Evolutionary conservation across 345 rosid species (phyloP), one percentile per base, ranked within the genome.

Genomic region (Iberis pinnata): DNA sequence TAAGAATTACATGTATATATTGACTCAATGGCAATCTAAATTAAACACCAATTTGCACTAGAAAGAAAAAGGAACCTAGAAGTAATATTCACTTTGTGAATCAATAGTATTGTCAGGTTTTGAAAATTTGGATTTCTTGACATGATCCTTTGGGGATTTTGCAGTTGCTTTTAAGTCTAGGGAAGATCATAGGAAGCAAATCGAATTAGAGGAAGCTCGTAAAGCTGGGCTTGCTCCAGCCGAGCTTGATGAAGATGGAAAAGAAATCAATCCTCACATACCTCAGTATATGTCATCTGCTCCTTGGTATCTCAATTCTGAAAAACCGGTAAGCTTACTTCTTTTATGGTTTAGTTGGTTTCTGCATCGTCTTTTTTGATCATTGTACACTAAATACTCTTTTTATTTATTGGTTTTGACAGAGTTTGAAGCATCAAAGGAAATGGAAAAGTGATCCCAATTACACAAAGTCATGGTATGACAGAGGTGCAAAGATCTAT

Each of bases 361-460:
- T n/a, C 15, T 25, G 37, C 25, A 20, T 25, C 38, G 19, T 11
- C 18, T 27, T 19, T 1, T 8, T n/a, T 2, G 5, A 13, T 6
- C 14, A 41, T 12, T 38, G 0, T 24, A 8, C 37, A 31, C 56
- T 56, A 37, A 69, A 14, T 17, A 15, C 20, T 16, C 41, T 16
- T 26, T 45, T 12, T 18, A 29, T 18, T 41, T 37, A 7, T 9
- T 35, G 39, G 41, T 18, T 1, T 42, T 41, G 6, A 37, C 47
- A 80, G 82, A 82, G 87, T 61, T 77, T 80, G 64, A 85, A 80
- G 72, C 95, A 85, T 82, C 95, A 82, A 76, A 72, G 89, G 78
- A 85, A 85, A 29, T 80, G 86, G 95, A 82, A 80, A 50, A 76
- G 84, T 13, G 87, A 85, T 60, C 94, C 89, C 13, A 78, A 85